Conservation (phyloP, 2,329 filamentous ascomycete genomes). For the Cladosporium sp. region DNA sequence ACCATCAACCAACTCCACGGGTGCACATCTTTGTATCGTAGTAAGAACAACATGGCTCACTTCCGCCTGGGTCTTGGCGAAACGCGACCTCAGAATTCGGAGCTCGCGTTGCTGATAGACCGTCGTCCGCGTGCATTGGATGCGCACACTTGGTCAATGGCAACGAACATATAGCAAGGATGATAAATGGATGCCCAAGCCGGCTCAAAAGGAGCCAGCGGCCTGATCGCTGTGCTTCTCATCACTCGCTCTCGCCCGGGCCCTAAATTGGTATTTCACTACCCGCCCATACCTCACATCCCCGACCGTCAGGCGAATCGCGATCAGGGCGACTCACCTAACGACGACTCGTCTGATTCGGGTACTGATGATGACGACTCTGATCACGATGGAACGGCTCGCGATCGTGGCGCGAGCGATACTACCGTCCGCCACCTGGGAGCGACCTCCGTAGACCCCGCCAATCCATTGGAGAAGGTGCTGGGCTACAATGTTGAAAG, state of each 20-base stretch:
- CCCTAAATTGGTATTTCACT: constrained; percentile 79
- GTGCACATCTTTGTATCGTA: too few relatives aligned
- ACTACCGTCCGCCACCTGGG: constrained; percentile 2
- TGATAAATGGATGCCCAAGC: constrained; percentile 4
- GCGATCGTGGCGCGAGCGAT: neutral
- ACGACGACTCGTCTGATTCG: constrained; percentile 2
- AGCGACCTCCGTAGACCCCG: neutral
- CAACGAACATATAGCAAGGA: neutral
- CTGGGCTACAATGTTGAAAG: constrained; percentile 47
- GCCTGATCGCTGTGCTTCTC: constrained; percentile 62
- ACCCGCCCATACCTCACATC: constrained; percentile 38
- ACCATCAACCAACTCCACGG: too few relatives aligned
- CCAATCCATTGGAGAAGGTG: constrained; percentile 11
- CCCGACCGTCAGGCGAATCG: neutral
- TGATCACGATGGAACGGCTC: neutral
- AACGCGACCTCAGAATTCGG: too few relatives aligned
- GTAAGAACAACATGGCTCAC: too few relatives aligned
- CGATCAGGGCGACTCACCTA: neutral
- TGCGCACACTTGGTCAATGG: neutral
- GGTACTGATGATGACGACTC: neutral
- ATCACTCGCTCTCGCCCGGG: constrained; percentile 72
- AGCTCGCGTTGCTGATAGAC: too few relatives aligned
- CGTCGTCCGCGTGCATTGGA: too few relatives aligned
- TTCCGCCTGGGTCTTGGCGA: too few relatives aligned
- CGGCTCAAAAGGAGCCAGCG: constrained; percentile 1